phyloP scores from a whole-genome alignment of 352 stramenopile species.

The Phytopythium litorale region DNA sequence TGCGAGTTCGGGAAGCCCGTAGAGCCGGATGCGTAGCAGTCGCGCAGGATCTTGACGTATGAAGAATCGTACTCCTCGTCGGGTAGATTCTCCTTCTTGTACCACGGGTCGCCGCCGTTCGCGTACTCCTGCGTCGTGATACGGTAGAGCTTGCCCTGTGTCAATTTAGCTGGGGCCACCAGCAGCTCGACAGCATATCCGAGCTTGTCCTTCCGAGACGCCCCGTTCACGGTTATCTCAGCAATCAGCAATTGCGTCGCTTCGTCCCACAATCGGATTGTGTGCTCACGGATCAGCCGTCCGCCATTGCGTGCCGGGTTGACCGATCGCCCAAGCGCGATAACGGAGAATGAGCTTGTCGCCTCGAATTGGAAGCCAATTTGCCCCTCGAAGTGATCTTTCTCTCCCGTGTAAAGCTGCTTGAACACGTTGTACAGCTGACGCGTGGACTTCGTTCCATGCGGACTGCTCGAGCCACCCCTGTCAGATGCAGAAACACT shows the following conservation, averaged over 20 bases:
- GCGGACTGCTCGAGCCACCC: constrained; percentile 34
- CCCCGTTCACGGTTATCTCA: constrained; percentile 53
- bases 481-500: constrained; percentile 41
- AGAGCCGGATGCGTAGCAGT: constrained; percentile 84
- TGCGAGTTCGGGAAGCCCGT: constrained; percentile 82
- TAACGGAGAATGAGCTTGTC: constrained; percentile 72
- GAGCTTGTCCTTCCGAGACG: constrained; percentile 63
- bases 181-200: constrained; percentile 77
- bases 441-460: constrained; percentile 37
- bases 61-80: constrained; percentile 85
- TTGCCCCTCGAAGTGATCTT: constrained; percentile 88
- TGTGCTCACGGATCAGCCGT: constrained; percentile 62
- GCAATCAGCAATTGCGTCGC: constrained; percentile 61
- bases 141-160: constrained; percentile 81
- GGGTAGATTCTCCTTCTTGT: constrained; percentile 86
- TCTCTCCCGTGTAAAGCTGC: constrained; percentile 85
- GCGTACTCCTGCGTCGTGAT: constrained; percentile 86
- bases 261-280: constrained; percentile 84
- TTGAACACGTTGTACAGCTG: constrained; percentile 87
- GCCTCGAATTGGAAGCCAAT: constrained; percentile 90
- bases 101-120: constrained; percentile 85
- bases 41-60: constrained; percentile 84
- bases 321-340: constrained; percentile 78
- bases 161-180: constrained; percentile 47
- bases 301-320: constrained; percentile 65